Conservation (phyloP, 352 stramenopile species). For the Globisporangium cystogenes region DNA sequence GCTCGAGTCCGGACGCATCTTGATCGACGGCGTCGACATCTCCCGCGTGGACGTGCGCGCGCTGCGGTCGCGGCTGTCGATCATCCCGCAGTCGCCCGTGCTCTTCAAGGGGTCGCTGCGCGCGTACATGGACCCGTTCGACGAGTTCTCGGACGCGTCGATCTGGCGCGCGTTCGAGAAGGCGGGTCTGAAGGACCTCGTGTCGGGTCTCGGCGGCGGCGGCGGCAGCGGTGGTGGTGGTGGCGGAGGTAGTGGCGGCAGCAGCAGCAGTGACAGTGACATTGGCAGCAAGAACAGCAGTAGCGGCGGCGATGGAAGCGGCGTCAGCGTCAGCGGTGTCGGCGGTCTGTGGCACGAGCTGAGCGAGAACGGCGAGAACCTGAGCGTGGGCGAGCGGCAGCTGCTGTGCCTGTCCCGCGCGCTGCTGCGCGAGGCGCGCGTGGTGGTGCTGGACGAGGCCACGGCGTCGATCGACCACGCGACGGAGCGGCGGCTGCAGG, state of each 20-base stretch:
- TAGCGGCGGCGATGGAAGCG: no score
- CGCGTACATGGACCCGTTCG: slow-evolving; percentile 84
- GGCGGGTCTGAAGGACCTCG: slow-evolving; percentile 51
- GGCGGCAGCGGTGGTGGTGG: no score
- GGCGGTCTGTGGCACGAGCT: no score
- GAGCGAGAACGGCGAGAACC: slow-evolving; percentile 87
- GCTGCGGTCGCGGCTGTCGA: slow-evolving; percentile 44
- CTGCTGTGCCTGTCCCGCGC: background rate
- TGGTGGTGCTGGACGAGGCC: slow-evolving; percentile 95
- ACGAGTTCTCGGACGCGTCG: slow-evolving; percentile 44
- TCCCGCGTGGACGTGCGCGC: slow-evolving; percentile 3
- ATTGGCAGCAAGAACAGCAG: no score
- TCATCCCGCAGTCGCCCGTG: slow-evolving; percentile 61
- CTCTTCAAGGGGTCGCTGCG: slow-evolving; percentile 84
- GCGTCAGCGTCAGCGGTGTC: no score
- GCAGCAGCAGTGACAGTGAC: no score
- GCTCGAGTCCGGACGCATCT: slow-evolving; percentile 63
- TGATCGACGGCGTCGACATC: slow-evolving; percentile 58
- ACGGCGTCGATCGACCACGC: slow-evolving; percentile 67
- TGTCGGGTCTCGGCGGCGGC: no score
- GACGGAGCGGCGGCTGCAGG: slow-evolving; percentile 61
- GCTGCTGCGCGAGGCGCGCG: slow-evolving; percentile 15
- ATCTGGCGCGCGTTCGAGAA: slow-evolving; percentile 46
- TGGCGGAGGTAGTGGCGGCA: no score
- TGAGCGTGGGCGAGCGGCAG: slow-evolving; percentile 20